Evolutionary conservation across 768 basidiomycete species (phyloP), one percentile per base, ranked within the genome.

Genomic region (Hericium alpestre): DNA sequence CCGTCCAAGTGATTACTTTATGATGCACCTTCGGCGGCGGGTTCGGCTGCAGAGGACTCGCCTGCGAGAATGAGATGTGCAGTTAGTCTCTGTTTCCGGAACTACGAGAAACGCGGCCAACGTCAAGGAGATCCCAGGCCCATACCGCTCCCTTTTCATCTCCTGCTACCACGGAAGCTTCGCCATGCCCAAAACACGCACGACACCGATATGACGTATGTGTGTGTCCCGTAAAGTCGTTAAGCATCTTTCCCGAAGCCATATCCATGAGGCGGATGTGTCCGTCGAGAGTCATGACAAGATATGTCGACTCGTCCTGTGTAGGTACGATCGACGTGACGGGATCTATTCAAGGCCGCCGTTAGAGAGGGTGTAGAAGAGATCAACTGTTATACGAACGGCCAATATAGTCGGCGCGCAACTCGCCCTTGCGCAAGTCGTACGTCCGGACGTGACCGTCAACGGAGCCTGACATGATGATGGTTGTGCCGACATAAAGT

Each of bases 401-500:
- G 8, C 95, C 95, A 62, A 98, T 80, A 66, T 83, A 93, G 69
- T 99, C 96, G 47, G 88, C 79, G 8, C 87, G 82, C 27, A 97
- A 72, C 67, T 95, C 84, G 22, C 96, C 96, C 74, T 87, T 92
- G 54, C 96, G 86, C 37, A 99, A 76, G 70, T 99, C 96, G 70
- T 98, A 97, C 9, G 90, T 91, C 18, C 96, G 82, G 47, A 95
- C 83, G 66, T 87, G 79, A 2, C 96, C 95, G 60, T 99, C 96
- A 5, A 96, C 86, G 3, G 91, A 92, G 9, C 92, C 93, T 2
- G 90, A 76, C 41, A 85, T 73, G 63, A 98, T 79, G 54, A 78
- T 80, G 22, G 82, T 80, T 22, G 79, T 67, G 12, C 78, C 81
- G 43, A 93, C 77, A 61, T 85, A 76, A 32, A 97, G 72, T 16